Evolutionary conservation across 1,284 basidiomycete genomes (phyloP).

Genomic region (Marasmius sp.): DNA sequence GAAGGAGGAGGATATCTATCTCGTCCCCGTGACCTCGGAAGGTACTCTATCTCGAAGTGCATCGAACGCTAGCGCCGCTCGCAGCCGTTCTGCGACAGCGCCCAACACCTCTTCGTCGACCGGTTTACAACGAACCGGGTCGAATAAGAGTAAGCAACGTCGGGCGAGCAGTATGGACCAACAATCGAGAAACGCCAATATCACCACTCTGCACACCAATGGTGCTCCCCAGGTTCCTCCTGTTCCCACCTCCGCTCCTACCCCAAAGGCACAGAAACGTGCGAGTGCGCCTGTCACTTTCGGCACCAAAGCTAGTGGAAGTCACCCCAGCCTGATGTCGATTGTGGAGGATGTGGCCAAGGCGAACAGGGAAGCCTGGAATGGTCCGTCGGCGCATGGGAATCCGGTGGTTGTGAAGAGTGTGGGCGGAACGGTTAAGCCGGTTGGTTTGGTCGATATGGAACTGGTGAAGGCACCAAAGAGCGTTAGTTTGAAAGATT

Average conservation of each 20-base stretch:
- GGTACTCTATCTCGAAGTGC: conserved; percentile 2
- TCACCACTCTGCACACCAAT: background rate
- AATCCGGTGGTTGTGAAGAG: conserved; percentile 13
- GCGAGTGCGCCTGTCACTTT: conserved; percentile 8
- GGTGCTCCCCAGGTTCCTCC: background rate
- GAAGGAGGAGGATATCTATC: background rate
- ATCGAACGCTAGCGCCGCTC: background rate
- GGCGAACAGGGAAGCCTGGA: conserved; percentile 34
- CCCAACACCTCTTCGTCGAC: background rate
- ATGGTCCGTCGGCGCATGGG: conserved; percentile 14
- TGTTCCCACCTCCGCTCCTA: background rate
- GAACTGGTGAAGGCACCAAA: conserved; percentile 30
- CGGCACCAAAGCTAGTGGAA: conserved; percentile 7
- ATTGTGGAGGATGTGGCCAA: conserved; percentile 62
- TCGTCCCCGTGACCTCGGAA: background rate
- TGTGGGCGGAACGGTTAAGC: conserved; percentile 8
- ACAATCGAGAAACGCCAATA: background rate
- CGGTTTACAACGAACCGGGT: background rate
- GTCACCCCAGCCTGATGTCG: conserved; percentile 54
- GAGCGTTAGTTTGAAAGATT: conserved; percentile 25
- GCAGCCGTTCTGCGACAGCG: background rate
- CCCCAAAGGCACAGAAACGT: conserved; percentile 7
- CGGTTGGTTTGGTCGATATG: conserved; percentile 9
- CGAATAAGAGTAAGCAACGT: background rate
- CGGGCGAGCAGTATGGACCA: background rate